These are phyloP conservation scores for Corinectria fuckeliana DNA, from an alignment of 2,329 filamentous ascomycete species.

Conservation along the genomic window DNA sequence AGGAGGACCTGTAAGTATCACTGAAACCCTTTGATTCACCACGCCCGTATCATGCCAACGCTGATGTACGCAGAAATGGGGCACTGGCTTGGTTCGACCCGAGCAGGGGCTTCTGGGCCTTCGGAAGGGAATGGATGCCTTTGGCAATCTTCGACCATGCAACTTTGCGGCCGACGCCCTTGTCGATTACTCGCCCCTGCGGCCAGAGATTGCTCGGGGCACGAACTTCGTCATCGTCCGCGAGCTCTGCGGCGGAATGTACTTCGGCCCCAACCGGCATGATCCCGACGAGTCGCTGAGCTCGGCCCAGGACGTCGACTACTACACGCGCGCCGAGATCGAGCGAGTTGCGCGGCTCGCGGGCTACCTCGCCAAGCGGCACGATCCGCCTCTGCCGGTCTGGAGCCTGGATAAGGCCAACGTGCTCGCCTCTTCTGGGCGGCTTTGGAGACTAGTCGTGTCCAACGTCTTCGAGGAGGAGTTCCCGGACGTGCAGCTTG, in stretches of 20 bases:
- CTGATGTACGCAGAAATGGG: background rate
- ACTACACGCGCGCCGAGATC: slow-evolving; percentile 74
- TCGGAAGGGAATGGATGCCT: slow-evolving; percentile 64
- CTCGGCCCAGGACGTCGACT: slow-evolving; percentile 57
- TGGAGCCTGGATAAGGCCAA: slow-evolving; percentile 36
- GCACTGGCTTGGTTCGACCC: background rate
- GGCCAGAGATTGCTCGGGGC: slow-evolving; percentile 71
- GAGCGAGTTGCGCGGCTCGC: slow-evolving; percentile 74
- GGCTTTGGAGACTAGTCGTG: slow-evolving; percentile 32
- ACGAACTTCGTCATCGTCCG: slow-evolving; percentile 58
- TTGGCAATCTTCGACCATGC: slow-evolving; percentile 74
- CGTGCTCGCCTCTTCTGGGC: slow-evolving; percentile 30
- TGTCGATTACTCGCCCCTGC: slow-evolving; percentile 53
- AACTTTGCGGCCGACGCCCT: slow-evolving; percentile 57
- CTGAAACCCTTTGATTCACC: background rate
- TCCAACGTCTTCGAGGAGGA: slow-evolving; percentile 24
- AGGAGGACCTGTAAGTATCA: background rate
- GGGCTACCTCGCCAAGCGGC: slow-evolving; percentile 65
- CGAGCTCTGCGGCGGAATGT: slow-evolving; percentile 78
- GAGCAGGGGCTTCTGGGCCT: slow-evolving; percentile 77
- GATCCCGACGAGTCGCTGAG: slow-evolving; percentile 37
- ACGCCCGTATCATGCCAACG: background rate
- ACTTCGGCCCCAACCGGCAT: slow-evolving; percentile 69
- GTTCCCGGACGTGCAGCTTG: slow-evolving; percentile 25
- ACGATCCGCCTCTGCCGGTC: slow-evolving; percentile 60